phyloP scores from a whole-genome alignment of 805 yeast species.

The Hanseniaspora vineae region DNA sequence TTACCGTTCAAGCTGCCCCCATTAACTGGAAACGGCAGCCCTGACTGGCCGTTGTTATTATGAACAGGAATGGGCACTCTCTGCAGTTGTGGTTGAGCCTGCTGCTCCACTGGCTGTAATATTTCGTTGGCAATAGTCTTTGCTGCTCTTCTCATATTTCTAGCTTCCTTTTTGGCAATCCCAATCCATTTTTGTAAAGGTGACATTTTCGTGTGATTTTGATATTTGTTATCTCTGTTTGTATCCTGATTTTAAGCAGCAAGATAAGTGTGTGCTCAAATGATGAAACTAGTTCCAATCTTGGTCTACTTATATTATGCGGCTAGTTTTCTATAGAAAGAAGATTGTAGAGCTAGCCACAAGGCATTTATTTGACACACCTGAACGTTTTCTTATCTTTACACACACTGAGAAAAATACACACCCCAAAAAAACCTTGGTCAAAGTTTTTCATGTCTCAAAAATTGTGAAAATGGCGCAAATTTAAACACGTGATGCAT shows the following conservation, averaged over 20 bases:
- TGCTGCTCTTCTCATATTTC: background rate
- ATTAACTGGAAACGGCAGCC: background rate
- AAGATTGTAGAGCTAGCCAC: no score
- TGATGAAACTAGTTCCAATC: no score
- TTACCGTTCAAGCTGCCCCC: background rate
- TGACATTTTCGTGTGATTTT: background rate
- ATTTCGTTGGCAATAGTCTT: background rate
- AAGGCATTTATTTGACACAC: no score
- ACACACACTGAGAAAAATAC: no score
- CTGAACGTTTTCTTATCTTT: no score
- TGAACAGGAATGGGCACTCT: background rate
- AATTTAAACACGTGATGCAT: no score
- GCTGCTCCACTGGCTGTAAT: background rate
- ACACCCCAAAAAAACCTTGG: no score
- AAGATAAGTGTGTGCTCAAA: no score
- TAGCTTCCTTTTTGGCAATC: background rate
- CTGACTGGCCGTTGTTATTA: background rate
- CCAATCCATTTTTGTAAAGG: background rate
- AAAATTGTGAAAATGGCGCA: no score
- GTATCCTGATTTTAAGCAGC: background rate
- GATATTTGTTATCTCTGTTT: background rate
- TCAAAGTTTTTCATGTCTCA: no score
- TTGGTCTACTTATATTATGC: no score
- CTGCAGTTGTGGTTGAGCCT: background rate
- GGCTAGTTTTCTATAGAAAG: no score